A percentile compares a stretch with the other conserved stretches of the same genome.
Conservation (phyloP, 2,329 filamentous ascomycete genomes). For the Colletotrichum sp. region DNA sequence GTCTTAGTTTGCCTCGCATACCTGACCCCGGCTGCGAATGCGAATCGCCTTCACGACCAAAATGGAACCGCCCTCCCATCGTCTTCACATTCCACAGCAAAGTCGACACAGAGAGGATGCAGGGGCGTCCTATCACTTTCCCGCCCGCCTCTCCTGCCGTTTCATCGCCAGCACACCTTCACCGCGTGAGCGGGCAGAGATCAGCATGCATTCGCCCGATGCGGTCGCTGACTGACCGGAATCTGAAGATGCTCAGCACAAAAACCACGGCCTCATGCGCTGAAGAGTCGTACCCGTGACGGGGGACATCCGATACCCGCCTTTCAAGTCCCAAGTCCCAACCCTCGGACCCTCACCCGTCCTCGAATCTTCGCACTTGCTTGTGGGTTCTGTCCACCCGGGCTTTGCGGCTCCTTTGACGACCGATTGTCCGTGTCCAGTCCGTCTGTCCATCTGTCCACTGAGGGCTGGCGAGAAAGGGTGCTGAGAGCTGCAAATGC, state of each 20-base stretch:
- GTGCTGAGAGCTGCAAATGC: not conserved
- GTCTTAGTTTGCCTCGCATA: not conserved
- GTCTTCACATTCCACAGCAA: not conserved
- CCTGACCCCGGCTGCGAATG: not conserved
- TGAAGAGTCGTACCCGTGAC: not conserved
- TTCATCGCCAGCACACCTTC: conserved; percentile 3
- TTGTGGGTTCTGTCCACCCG: not conserved
- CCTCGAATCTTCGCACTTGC: not conserved
- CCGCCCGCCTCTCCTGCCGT: not conserved
- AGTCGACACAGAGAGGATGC: not conserved
- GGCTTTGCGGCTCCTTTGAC: not conserved
- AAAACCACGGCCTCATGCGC: not conserved
- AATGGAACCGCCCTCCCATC: not conserved
- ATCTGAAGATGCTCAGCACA: not conserved
- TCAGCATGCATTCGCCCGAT: not conserved
- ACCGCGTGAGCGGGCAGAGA: conserved; percentile 1
- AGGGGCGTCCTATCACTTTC: conserved; percentile 5
- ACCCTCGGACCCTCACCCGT: conserved; percentile 10
- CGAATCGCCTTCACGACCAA: not conserved
- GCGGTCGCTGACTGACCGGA: not conserved
- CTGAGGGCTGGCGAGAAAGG: not conserved
- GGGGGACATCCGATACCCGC: not conserved
- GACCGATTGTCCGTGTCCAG: not conserved
- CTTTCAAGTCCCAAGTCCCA: not conserved
- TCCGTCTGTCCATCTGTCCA: not conserved